Base-by-base conservation (phyloP, 2,329 filamentous ascomycete genomes). In the Lasiodiplodia hormozganensis region DNA sequence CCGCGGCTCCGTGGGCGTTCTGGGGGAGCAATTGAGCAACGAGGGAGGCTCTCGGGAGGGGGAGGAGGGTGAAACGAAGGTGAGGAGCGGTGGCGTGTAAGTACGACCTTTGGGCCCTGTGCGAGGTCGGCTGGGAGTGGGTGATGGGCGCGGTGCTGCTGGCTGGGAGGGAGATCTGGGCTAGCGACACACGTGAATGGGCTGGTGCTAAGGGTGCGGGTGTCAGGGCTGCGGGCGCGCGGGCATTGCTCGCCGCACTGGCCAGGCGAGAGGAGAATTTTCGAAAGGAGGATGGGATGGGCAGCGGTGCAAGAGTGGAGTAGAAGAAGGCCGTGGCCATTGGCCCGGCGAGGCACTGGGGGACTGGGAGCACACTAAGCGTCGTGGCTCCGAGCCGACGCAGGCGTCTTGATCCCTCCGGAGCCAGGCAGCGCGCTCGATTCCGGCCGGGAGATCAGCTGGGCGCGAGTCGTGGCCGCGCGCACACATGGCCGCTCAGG, bases 221-320 rank as follows among this genome's bases (percentile, higher is more conserved):
- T 31, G 51, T 56, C 52, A 56, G 16, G 52, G 51, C 36, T 40
- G 56, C 40, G 65, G 65, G 65, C 34, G 64, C 25, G 54, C 31
- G 47, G 25, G 54, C 54, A 60, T 49, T 67, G 65, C 65, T 58
- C 53, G 53, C 54, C 43, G 65, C 65, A 68, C 65, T 53, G 65
- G 65, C 65, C 65, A 65, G 21, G 51, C 34, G 43, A 23, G 54
- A 68, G 56, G 65, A 68, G 65, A 68, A 68, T 68, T 68, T 68
- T 68, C 65, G 65, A 68, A 68, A 68, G 65, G 65, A 68, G 62
- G 65, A 68, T 68, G 65, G 51, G 62, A 56, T 53, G 52, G 62
- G 60, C 60, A 64, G 60, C 47, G 43, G 43, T 38, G 60, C 60
- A 64, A 64, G 58, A 62, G 60, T 64, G 60, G 60, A 64, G 60